A percentile compares a stretch with the other conserved stretches of the same genome.
These are phyloP conservation scores for Cryomyces antarcticus DNA, from an alignment of 495 filamentous ascomycete species.

Conservation along the genomic window DNA sequence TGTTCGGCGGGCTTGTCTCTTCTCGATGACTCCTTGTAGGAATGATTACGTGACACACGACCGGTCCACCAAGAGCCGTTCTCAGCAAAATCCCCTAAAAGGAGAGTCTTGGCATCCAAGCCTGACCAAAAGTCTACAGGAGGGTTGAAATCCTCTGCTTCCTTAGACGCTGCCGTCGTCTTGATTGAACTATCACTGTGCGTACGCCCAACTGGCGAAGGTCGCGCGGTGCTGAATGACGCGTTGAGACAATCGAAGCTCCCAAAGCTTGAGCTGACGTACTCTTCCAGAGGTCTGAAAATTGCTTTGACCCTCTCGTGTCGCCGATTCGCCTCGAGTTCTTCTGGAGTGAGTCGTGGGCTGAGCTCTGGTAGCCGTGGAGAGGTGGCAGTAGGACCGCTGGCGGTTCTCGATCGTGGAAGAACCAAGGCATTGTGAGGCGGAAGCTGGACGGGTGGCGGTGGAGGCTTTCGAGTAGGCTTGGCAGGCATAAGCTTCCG, in stretches of 20 bases:
- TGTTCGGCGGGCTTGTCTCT: conserved; percentile 1
- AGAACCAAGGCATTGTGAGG: conserved; percentile 4
- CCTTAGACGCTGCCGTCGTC: conserved; percentile 7
- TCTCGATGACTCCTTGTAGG: conserved; percentile 15
- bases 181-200: conserved; percentile 22
- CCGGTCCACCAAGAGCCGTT: conserved; percentile 76
- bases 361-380: conserved; percentile 3
- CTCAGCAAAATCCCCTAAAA: conserved; percentile 63
- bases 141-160: background rate
- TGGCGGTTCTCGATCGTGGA: background rate
- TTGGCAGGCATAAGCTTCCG: conserved; percentile 2
- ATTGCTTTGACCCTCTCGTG: conserved; percentile 8
- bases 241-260: conserved; percentile 50
- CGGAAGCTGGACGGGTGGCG: conserved; percentile 5
- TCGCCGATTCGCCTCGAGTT: conserved; percentile 3
- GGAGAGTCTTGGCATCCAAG: conserved; percentile 56
- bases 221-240: conserved; percentile 37
- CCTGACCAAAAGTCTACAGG: conserved; percentile 23
- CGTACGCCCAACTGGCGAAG: conserved; percentile 16
- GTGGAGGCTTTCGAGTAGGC: conserved; percentile 10
- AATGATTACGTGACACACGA: conserved; percentile 22
- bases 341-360: conserved; percentile 3
- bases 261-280: conserved; percentile 46
- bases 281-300: conserved; percentile 58
- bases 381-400: background rate